Evolutionary conservation across 768 basidiomycete species (phyloP), one percentile per base, ranked within the genome.

Genomic region (Naematelia aurantialba): DNA sequence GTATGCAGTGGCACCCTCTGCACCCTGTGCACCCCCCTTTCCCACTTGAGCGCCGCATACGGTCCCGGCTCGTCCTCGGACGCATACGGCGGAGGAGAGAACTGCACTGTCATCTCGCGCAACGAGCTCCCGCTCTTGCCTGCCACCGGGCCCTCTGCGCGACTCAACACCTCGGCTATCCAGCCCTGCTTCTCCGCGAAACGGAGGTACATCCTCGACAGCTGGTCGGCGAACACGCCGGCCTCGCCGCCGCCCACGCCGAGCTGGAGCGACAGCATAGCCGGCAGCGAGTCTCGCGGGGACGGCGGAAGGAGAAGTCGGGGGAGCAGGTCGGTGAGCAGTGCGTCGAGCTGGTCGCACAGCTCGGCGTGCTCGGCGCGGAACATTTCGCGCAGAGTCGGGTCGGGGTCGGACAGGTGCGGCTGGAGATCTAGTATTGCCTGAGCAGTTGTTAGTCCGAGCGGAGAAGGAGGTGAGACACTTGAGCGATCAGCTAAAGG

Each of bases 1-100:
- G 97, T 94, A 2, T 92, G 98, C 8, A 85, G 85, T 0, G 96
- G 96, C 0, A 98, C 89, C 44, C 96, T 78, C 78, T 98, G 94
- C 0, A 99, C 91, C 1, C 96, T 82, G 78, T 98, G 96, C 0
- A 99, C 91, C 1, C 96, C 96, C 59, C 88, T 91, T 76, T 99
- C 96, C 85, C 87, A 92, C 34, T 86, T 80, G 54, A 98, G 74
- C 25, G 42, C 39, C 14, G 67, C 69, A 45, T 54, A 73, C 4
- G 67, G 63, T 22, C 52, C 56, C 1, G 82, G 78, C 0, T 90
- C 91, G 60, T 86, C 85, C 12, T 93, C 79, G 69, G 93, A 90
- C 8, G 91, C 76, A 19, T 45, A 87, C 1, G 82, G 78, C 0
- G 90, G 89, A 13, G 56, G 55, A 4, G 42, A 22, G 24, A 75